These are phyloP conservation scores for Hyaloperonospora arabidopsidis DNA, from an alignment of 352 stramenopile genomes.

Conservation along the genomic window DNA sequence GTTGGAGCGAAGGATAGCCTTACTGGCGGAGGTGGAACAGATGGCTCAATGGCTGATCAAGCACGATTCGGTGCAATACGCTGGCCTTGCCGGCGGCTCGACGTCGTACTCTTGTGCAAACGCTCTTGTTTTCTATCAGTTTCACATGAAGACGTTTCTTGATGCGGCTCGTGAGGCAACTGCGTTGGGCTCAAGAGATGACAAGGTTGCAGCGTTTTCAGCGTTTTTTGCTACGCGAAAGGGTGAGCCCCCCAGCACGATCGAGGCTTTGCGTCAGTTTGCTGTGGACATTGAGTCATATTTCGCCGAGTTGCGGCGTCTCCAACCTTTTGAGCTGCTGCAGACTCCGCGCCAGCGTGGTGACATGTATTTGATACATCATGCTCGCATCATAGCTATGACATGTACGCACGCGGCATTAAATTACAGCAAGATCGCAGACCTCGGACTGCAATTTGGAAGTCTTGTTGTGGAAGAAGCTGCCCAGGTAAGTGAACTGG, in stretches of 20 bases:
- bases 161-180: slow-evolving; percentile 25
- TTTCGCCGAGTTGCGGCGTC: slow-evolving; percentile 89
- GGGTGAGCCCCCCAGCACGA: slow-evolving; percentile 14
- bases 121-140: slow-evolving; percentile 90
- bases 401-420: slow-evolving; percentile 93
- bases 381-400: slow-evolving; percentile 92
- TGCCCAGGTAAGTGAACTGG: slow-evolving; percentile 90
- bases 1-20: slow-evolving; percentile 49
- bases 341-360: slow-evolving; percentile 84
- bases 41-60: slow-evolving; percentile 87
- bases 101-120: slow-evolving; percentile 94
- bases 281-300: slow-evolving; percentile 72
- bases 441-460: slow-evolving; percentile 75
- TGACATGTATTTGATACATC: slow-evolving; percentile 93
- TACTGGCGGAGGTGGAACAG: slow-evolving; percentile 90
- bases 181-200: slow-evolving; percentile 16
- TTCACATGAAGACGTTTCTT: slow-evolving; percentile 83
- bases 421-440: slow-evolving; percentile 73
- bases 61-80: slow-evolving; percentile 24
- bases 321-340: slow-evolving; percentile 94
- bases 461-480: slow-evolving; percentile 95
- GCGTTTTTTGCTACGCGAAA: slow-evolving; percentile 41
- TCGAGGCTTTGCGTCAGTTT: slow-evolving; percentile 35
- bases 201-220: slow-evolving; percentile 14
- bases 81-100: slow-evolving; percentile 50